Percentiles rank a stretch among this genome's conserved stretches.
Conservation (phyloP, 768 basidiomycete genomes). For the Amanita rubescens region DNA sequence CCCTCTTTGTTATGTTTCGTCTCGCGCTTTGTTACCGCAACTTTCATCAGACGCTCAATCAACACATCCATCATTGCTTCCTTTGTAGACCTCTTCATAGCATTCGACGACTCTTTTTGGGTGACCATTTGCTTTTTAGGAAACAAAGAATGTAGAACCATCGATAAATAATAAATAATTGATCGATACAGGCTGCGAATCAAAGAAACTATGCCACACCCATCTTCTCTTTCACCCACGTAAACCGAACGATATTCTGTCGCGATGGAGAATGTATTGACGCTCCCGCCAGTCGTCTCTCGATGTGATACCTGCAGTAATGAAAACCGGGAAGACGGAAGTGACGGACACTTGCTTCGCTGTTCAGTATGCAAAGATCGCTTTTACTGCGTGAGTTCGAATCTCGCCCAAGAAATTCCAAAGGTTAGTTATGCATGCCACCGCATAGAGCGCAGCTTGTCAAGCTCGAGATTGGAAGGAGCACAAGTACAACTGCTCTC, state of each 20-base stretch:
- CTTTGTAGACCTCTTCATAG: not conserved
- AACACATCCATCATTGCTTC: not conserved
- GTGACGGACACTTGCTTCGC: slow-evolving; percentile 1
- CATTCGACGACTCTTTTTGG: not conserved
- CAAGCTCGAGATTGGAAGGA: slow-evolving; percentile 7
- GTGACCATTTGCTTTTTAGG: not conserved
- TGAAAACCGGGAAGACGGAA: not conserved
- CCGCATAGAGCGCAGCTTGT: not conserved
- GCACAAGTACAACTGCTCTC: slow-evolving; percentile 4
- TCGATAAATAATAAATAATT: not conserved
- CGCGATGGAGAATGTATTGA: not conserved
- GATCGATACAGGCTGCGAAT: not conserved
- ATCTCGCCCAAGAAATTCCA: not conserved
- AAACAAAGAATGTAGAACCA: slow-evolving; percentile 1
- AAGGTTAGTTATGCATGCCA: not conserved
- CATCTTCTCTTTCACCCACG: not conserved
- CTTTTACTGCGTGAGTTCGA: slow-evolving; percentile 1
- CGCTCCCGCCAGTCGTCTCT: not conserved
- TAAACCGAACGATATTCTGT: not conserved
- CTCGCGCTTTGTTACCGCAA: not conserved
- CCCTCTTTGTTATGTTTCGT: too few species aligned
- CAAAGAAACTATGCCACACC: not conserved
- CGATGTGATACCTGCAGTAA: slow-evolving; percentile 1
- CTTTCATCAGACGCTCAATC: not conserved
- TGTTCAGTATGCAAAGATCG: slow-evolving; percentile 6